Evolutionary conservation across 2,329 filamentous ascomycete species (phyloP), one percentile per base, ranked within the genome.

Genomic region (Apiospora aurea): DNA sequence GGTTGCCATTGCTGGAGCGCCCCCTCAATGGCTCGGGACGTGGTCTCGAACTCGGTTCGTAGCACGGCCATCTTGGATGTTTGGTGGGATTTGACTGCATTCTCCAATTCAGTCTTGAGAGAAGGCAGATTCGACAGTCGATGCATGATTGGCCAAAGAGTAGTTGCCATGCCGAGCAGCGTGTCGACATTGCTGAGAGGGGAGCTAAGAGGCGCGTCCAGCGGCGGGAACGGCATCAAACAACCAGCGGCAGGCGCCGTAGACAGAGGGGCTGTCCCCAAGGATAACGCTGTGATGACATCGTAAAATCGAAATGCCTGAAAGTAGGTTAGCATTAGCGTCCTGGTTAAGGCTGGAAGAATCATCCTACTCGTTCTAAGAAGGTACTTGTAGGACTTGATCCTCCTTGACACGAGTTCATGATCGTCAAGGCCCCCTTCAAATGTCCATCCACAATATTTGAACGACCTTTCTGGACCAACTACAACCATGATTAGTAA

Each of bases 261-360:
- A 1, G 87, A 87, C 16, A 90, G 82, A 1, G 89, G 89, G 5
- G 88, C 83, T 16, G 87, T 89, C 71, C 88, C 89, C 69, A 91
- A 85, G 0, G 89, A 91, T 43, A 92, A 81, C 1, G 90, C 89
- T 7, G 89, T 87, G 71, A 91, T 91, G 29, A 91, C 89, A 77
- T 91, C 89, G 80, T 91, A 91, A 75, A 91, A 91, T 7, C 88
- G 86, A 75, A 91, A 92, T 1, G 89, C 89, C 89, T 91, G 71
- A 43, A 21, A 29, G 44, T 38, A 13, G 43, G 74, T 83, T 46
- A 82, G 77, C 69, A 69, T 69, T 14, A 57, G 13, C 4, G 34
- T 34, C 10, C 34, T 6, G 10, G 11, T 57, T 51, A 41, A 53
- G 53, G n/a, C 44, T 29, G 43, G 71, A 29, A 8, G n/a, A 7